Percentiles rank a stretch among this genome's conserved stretches.
These are phyloP conservation scores for Monilinia fructigena DNA, from an alignment of 2,329 filamentous ascomycete species.

Conservation along the genomic window DNA sequence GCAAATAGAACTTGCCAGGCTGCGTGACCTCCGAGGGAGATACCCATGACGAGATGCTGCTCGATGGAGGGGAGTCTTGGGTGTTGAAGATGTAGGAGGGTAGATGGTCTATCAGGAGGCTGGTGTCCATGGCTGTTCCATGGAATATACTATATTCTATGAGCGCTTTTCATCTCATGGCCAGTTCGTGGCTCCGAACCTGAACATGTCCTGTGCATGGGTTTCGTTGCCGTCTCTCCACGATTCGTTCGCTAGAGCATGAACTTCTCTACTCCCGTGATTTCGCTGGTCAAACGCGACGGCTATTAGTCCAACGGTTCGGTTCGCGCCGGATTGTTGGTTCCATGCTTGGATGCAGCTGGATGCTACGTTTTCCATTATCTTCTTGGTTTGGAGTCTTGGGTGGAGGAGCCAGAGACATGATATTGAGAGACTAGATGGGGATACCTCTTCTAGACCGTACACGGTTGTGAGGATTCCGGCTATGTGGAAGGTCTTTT, in stretches of 20 bases:
- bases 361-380: constrained; percentile 75
- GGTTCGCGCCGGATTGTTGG: constrained; percentile 38
- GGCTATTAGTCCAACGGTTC: constrained; percentile 62
- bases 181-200: constrained; percentile 25
- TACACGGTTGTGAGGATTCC: constrained; percentile 79
- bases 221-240: constrained; percentile 72
- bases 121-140: constrained; percentile 72
- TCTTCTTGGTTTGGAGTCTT: constrained; percentile 65
- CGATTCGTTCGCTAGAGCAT: constrained; percentile 66
- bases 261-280: constrained; percentile 73
- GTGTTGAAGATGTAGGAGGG: constrained; percentile 69
- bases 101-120: constrained; percentile 72
- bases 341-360: constrained; percentile 69
- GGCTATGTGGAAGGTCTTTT: constrained; percentile 67
- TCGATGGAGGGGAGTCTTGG: constrained; percentile 47
- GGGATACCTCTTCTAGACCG: constrained; percentile 71
- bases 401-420: constrained; percentile 93
- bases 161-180: neutral
- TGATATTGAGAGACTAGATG: constrained; percentile 55
- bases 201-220: constrained; percentile 91
- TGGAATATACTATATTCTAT: constrained; percentile 56
- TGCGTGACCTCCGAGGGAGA: constrained; percentile 84
- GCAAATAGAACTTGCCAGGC: constrained; percentile 80
- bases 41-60: constrained; percentile 73
- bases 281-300: constrained; percentile 91